Conservation (phyloP, 306 rosid species). For the Nissolia schottii region DNA sequence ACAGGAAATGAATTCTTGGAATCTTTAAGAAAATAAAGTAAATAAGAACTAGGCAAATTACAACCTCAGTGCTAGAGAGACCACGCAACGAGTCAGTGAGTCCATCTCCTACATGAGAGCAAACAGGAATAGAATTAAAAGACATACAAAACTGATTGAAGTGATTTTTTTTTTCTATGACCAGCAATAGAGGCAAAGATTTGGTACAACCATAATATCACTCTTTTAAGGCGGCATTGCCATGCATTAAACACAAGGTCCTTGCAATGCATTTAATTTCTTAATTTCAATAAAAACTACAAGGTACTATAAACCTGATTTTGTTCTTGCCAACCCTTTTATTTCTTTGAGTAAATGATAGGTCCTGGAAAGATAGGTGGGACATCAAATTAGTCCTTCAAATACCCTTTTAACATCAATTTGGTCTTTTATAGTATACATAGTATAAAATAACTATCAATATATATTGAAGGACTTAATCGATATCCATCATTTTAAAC, state of each 20-base stretch:
- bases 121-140: slow-evolving; percentile 10
- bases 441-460: neutral
- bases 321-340: neutral
- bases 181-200: neutral
- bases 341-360: neutral
- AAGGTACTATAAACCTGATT: neutral
- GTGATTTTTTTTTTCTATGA: neutral
- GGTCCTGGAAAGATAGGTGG: neutral
- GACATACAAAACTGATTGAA: neutral
- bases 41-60: neutral
- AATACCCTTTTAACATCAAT: neutral
- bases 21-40: neutral
- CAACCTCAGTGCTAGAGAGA: slow-evolving; percentile 82
- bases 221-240: neutral
- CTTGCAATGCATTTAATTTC: neutral
- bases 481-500: neutral
- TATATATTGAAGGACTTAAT: neutral
- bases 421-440: neutral
- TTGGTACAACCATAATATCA: neutral
- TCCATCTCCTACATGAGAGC: slow-evolving; percentile 68
- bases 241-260: neutral
- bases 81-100: slow-evolving; percentile 79
- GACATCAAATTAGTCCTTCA: neutral
- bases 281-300: neutral
- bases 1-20: neutral